Evolutionary conservation across 108 stramenopile genomes (phyloP), one percentile per base, ranked within the genome.

Genomic region (Fragilariopsis cylindrus): DNA sequence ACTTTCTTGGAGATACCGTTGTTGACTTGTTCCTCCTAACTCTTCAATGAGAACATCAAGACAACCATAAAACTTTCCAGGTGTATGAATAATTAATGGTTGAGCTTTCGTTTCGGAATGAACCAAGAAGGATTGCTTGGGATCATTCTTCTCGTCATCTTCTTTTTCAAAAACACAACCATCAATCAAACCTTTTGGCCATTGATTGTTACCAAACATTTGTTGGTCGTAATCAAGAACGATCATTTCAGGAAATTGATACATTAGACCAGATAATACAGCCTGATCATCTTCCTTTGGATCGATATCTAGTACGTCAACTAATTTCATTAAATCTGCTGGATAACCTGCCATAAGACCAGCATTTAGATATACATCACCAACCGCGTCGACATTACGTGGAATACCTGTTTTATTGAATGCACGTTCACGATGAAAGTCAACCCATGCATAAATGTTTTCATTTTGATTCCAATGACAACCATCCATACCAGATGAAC

Each of bases 41-140:
- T 62, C 46, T 39, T 74, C 73, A 50, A 74, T 74, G 46, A 74
- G 48, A 18, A 54, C 16, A 43, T 74, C 73, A 7, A 74, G 60
- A 50, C 73, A 74, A 39, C 60, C 73, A 44, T 74, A 74, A 18
- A 74, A 74, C 42, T 74, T 74, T 67, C 73, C 73, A 40, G 73
- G 73, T 11, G 73, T 74, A 40, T 74, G 73, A 18, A 74, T 15
- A 41, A 74, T 65, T 30, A 74, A 41, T 3, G 73, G 73, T 44
- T 56, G 7, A 44, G 72, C 42, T 1, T 52, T 52, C 0, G 48
- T 68, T 18, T 68, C 18, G 21, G 16, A 39, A 50, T 68, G 67
- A 48, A 48, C 5, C 43, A 68, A 44, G 5, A 39, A 11, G 21
- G 39, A 4, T 30, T n/a, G 6, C 4, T 60, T 30, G 5, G 7